Percentiles rank a stretch among this genome's conserved stretches.
Conservation (phyloP, 805 yeast genomes). For the Cyberlindnera sargentensis region DNA sequence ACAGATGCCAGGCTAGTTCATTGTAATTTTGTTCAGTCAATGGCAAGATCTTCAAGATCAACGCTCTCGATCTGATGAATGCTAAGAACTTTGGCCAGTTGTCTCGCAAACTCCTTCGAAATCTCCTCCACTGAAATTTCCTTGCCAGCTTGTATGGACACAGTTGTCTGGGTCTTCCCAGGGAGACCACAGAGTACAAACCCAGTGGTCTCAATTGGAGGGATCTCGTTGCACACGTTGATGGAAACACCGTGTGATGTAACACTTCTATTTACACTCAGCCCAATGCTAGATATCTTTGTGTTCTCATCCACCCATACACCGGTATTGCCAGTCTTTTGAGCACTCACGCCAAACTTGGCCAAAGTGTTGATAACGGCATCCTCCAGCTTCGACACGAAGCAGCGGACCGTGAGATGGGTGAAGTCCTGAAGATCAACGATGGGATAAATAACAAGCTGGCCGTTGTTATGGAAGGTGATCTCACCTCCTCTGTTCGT, state of each 20-base stretch:
- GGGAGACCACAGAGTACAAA: slow-evolving; percentile 85
- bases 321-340: slow-evolving; percentile 67
- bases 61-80: slow-evolving; percentile 31
- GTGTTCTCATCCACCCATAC: slow-evolving; percentile 61
- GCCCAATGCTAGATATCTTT: slow-evolving; percentile 86
- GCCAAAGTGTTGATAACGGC: slow-evolving; percentile 44
- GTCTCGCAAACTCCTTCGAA: slow-evolving; percentile 36
- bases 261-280: slow-evolving; percentile 74
- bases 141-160: slow-evolving; percentile 27
- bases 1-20: no score
- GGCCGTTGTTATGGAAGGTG: slow-evolving; percentile 97
- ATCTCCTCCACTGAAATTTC: slow-evolving; percentile 27
- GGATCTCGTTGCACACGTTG: slow-evolving; percentile 68
- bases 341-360: slow-evolving; percentile 34
- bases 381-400: slow-evolving; percentile 55
- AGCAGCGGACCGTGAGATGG: slow-evolving; percentile 54
- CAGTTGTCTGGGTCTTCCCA: slow-evolving; percentile 49
- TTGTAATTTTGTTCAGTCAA: slow-evolving; percentile 6
- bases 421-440: slow-evolving; percentile 58
- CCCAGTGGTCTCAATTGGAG: slow-evolving; percentile 50
- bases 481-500: slow-evolving; percentile 91
- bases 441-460: slow-evolving; percentile 77
- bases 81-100: slow-evolving; percentile 35
- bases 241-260: slow-evolving; percentile 89
- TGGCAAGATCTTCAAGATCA: slow-evolving; percentile 26